Base-by-base conservation (phyloP, 495 filamentous ascomycete genomes). In the Penicillium samsonianum region DNA sequence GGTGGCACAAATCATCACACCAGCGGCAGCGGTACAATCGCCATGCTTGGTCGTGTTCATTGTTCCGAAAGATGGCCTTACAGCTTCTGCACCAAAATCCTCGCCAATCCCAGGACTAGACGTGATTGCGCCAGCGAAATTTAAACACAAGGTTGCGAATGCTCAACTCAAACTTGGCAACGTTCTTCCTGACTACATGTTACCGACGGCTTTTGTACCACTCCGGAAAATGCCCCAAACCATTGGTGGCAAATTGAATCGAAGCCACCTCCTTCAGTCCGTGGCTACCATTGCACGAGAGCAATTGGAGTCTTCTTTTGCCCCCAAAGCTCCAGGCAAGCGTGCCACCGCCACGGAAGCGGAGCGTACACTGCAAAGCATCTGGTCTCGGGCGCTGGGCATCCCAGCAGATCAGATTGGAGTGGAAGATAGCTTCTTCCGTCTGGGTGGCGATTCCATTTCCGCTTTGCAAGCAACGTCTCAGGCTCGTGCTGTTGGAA, bases 321-420 rank as follows among this genome's bases (percentile, higher is more conserved):
- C 20, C 41, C 26, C 26, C 47, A 55, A n/a, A 20, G 40, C 59
- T 14, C 23, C 19, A 42, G 38, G 19, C 3, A 53, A 53, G 38
- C 37, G 38, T n/a, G 28, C 50, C 16, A 60, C 59, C 11, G 51
- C 48, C 6, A 62, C 61, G 19, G 43, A 57, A 4, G 55, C 45
- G 17, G 65, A 77, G 60, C 63, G 58, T 41, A 53, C 20, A 22
- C 59, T 80, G 4, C 68, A 65, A 41, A 25, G 53, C 0, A 59
- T 77, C 20, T 79, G 74, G 75, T 9, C 64, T 16, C 16, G 54
- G 1, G 61, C 70, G 2, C 52, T 80, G 2, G 67, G 65, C 1
- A 61, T 76, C 2, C 25, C 60, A 4, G 41, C 59, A 1, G 57
- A 58, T 0, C 26, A 61, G 1, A 68, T 77, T 35, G 55, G 50